phyloP scores from a whole-genome alignment of 208 protist genomes.

The Leishmania braziliensis region DNA sequence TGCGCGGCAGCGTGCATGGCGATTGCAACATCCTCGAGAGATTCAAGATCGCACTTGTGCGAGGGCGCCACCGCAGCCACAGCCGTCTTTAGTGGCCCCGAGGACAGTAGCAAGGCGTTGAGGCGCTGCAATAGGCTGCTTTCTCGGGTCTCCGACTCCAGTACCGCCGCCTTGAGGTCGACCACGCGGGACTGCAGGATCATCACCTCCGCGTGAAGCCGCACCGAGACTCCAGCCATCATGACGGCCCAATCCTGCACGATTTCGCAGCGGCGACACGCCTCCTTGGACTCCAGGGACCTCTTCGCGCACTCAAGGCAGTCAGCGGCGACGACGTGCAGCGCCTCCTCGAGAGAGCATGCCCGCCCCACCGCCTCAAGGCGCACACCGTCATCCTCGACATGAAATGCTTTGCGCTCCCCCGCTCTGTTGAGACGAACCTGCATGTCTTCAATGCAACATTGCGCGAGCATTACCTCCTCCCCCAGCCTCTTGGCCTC shows the following conservation, averaged over 20 bases:
- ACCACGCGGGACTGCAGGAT: neutral
- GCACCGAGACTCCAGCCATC: neutral
- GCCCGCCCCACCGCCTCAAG: conserved; percentile 11
- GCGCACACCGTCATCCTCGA: neutral
- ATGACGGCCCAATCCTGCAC: conserved; percentile 18
- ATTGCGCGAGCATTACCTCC: neutral
- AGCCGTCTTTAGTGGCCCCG: neutral
- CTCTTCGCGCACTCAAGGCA: conserved; percentile 4
- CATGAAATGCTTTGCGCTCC: neutral
- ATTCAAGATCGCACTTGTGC: neutral
- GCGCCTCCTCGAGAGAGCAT: neutral
- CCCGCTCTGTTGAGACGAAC: neutral
- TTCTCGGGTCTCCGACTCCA: neutral
- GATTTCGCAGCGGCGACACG: conserved; percentile 9
- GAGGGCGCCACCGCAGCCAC: neutral
- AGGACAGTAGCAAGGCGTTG: conserved; percentile 4
- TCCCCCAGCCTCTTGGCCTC: neutral
- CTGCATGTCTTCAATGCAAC: neutral
- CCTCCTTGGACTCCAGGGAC: conserved; percentile 11
- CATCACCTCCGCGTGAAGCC: neutral
- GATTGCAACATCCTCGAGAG: conserved; percentile 5
- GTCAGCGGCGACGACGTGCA: neutral
- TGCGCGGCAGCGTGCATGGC: neutral
- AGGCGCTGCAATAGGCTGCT: neutral
- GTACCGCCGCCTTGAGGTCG: neutral